phyloP scores from a whole-genome alignment of 2,329 filamentous ascomycete species.

The Thielaviopsis euricoi region DNA sequence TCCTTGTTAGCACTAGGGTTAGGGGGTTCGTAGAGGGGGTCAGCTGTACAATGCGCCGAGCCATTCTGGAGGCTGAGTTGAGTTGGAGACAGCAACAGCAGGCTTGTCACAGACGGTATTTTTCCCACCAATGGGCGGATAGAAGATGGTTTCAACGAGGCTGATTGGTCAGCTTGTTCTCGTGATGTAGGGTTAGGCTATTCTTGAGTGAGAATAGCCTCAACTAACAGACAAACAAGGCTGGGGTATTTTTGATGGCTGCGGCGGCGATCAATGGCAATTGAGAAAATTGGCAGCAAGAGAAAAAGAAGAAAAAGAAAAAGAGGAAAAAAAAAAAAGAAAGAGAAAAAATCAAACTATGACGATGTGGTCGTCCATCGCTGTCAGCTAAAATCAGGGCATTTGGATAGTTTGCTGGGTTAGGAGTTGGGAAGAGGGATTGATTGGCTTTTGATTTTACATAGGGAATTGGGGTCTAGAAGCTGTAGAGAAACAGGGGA shows the following conservation, averaged over 20 bases:
- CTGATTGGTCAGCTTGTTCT: background rate
- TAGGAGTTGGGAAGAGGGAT: background rate
- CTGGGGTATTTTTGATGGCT: background rate
- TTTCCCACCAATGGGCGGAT: background rate
- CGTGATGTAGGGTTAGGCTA: background rate
- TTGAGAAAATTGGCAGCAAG: background rate
- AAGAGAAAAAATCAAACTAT: too few relatives aligned
- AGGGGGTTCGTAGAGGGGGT: background rate
- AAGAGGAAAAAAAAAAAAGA: too few relatives aligned
- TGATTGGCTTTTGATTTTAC: too few relatives aligned
- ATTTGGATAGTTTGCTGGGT: background rate
- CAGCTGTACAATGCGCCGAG: background rate
- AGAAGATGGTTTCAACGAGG: background rate
- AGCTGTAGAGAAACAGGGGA: background rate
- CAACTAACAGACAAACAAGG: background rate
- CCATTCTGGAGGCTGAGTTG: background rate
- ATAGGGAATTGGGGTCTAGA: background rate
- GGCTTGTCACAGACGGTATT: background rate
- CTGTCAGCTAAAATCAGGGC: background rate
- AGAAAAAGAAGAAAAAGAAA: background rate
- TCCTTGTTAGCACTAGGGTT: background rate
- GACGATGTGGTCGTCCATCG: background rate
- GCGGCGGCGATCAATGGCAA: background rate
- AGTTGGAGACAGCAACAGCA: background rate
- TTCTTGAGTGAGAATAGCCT: background rate